phyloP scores from a whole-genome alignment of 1,284 basidiomycete genomes.

The Sporisorium scitamineum region DNA sequence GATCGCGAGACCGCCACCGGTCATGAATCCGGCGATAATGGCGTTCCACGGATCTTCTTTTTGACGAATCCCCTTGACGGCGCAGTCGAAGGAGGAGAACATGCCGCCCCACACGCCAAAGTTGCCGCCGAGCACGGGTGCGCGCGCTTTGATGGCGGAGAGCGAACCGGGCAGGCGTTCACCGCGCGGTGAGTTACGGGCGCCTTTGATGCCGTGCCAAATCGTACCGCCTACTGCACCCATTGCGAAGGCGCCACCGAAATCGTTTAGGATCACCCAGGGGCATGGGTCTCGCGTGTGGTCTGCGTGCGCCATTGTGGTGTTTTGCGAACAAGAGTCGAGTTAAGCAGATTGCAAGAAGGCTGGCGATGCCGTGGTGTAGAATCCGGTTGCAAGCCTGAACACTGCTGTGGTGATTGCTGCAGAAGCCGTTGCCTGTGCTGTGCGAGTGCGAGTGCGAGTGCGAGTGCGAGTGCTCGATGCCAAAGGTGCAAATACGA shows the following conservation, averaged over 20 bases:
- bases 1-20: constrained; percentile 93
- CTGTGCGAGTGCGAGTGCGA: background rate
- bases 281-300: constrained; percentile 74
- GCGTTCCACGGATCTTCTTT: constrained; percentile 99
- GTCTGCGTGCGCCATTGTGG: constrained; percentile 50
- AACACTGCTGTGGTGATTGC: background rate
- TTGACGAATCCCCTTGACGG: constrained; percentile 92
- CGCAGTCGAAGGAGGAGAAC: constrained; percentile 92
- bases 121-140: constrained; percentile 96
- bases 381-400: no score
- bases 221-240: constrained; percentile 95
- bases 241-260: constrained; percentile 92
- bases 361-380: no score
- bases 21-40: constrained; percentile 97
- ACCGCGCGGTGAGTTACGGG: constrained; percentile 93
- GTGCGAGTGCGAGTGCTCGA: no score
- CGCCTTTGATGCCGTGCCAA: constrained; percentile 99
- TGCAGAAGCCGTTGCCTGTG: background rate
- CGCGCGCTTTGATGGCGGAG: constrained; percentile 96
- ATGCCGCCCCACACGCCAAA: constrained; percentile 92
- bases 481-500: no score
- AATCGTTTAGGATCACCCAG: constrained; percentile 98
- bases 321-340: no score
- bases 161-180: constrained; percentile 93
- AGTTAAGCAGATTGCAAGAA: no score